Conservation (phyloP, 225 moss, liverwort and hornwort species). For the Marchantia paleacea region DNA sequence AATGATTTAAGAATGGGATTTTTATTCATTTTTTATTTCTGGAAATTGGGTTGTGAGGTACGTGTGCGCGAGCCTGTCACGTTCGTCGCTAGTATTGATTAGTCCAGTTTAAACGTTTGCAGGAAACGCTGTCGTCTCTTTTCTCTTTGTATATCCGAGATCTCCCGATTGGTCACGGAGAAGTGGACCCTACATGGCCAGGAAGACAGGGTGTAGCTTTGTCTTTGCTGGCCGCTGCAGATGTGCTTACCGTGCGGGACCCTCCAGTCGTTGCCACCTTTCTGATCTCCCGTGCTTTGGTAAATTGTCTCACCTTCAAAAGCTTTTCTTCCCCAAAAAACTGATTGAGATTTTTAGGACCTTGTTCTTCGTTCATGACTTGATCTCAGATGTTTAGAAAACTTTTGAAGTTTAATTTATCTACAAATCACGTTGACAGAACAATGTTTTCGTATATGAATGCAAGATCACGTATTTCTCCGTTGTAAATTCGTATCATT, state of each 20-base stretch:
- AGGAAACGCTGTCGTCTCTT: conserved; percentile 70
- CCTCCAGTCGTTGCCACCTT: conserved; percentile 82
- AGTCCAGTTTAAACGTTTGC: conserved; percentile 21
- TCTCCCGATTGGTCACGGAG: conserved; percentile 62
- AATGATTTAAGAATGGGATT: no score
- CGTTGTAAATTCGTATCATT: no score
- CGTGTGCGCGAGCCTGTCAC: neutral
- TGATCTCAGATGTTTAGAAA: no score
- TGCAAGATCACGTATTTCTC: no score
- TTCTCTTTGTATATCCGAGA: conserved; percentile 74
- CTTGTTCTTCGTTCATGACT: no score
- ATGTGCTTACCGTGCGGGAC: conserved; percentile 79
- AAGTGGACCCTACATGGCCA: conserved; percentile 76
- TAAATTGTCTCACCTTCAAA: conserved; percentile 19
- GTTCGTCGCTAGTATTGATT: neutral
- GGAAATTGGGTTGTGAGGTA: neutral
- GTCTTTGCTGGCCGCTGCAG: conserved; percentile 80
- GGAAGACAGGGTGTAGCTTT: conserved; percentile 92
- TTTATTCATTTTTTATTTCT: no score
- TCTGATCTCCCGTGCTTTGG: conserved; percentile 94
- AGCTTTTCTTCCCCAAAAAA: neutral
- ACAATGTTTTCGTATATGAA: no score
- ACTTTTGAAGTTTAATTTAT: no score
- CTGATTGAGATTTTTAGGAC: neutral
- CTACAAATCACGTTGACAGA: no score